Conservation (phyloP, 768 basidiomycete species). For the Cystofilobasidium macerans region DNA sequence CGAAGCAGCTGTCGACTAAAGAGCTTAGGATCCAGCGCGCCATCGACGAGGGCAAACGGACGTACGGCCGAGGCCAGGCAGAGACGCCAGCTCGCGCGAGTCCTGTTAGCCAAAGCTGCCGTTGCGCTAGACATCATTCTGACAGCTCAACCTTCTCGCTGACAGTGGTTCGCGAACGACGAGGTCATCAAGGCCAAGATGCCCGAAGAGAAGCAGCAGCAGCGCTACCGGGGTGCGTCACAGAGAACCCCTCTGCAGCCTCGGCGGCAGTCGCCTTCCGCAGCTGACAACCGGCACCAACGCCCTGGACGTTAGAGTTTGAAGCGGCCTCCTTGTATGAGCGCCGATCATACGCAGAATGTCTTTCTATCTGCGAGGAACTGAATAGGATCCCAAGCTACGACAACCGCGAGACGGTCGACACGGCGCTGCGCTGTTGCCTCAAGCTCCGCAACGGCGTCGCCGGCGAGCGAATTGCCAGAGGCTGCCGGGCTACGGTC, state of each 20-base stretch:
- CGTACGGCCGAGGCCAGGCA: conserved; percentile 17
- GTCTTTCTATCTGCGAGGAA: not conserved
- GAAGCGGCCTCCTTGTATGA: conserved; percentile 7
- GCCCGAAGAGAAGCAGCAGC: conserved; percentile 12
- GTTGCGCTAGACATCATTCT: too few species aligned
- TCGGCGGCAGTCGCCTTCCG: too few species aligned
- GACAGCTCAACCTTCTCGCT: not conserved
- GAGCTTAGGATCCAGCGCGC: conserved; percentile 24
- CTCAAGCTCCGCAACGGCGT: conserved; percentile 4
- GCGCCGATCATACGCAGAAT: not conserved
- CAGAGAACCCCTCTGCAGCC: too few species aligned
- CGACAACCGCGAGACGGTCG: conserved; percentile 20
- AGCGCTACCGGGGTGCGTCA: conserved; percentile 15
- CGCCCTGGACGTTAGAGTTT: too few species aligned
- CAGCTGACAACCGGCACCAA: too few species aligned
- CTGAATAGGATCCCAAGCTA: not conserved
- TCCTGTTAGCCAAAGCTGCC: not conserved
- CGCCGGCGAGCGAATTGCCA: conserved; percentile 11
- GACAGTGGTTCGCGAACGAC: conserved; percentile 14
- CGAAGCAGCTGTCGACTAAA: conserved; percentile 10
- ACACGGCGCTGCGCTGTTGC: conserved; percentile 12
- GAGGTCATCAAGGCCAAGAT: conserved; percentile 2
- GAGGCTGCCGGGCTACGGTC: conserved; percentile 22
- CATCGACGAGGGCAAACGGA: conserved; percentile 19
- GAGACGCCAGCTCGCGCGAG: conserved; percentile 16